These are phyloP conservation scores for Polymyxa betae DNA, from an alignment of 208 protist species.

Conservation along the genomic window DNA sequence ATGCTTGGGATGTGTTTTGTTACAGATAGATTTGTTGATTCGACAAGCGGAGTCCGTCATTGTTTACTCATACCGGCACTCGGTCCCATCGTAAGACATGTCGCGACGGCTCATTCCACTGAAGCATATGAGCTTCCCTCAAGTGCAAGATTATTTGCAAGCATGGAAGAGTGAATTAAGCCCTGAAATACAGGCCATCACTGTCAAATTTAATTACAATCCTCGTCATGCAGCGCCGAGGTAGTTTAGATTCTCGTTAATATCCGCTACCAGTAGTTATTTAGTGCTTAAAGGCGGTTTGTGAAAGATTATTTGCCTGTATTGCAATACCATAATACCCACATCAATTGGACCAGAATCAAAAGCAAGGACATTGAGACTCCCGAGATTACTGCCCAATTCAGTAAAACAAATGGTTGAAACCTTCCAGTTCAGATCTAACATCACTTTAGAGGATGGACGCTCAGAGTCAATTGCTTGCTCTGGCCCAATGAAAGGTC, in stretches of 20 bases:
- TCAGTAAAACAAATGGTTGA: not conserved
- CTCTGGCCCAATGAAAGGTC: not conserved
- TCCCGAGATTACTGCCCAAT: not conserved
- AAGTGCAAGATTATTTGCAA: conserved; percentile 27
- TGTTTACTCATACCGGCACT: too few species aligned
- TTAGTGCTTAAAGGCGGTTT: not conserved
- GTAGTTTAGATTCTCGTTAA: not conserved
- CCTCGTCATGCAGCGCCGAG: not conserved
- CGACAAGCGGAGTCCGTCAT: too few species aligned
- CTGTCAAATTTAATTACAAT: not conserved
- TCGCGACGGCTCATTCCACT: conserved; percentile 5
- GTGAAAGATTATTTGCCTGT: conserved; percentile 36
- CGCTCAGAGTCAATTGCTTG: not conserved
- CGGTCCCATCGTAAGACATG: not conserved
- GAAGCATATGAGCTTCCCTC: not conserved
- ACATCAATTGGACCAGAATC: conserved; percentile 5
- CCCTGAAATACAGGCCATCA: not conserved
- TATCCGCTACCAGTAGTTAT: not conserved
- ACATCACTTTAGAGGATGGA: not conserved
- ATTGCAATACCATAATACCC: conserved; percentile 23
- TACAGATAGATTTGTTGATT: too few species aligned
- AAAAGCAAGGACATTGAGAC: not conserved
- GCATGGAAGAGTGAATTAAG: conserved; percentile 24
- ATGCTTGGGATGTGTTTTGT: too few species aligned
- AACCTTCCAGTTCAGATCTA: not conserved